Conservation (phyloP, 2,329 filamentous ascomycete species). For the Pseudomassariella vexata region DNA sequence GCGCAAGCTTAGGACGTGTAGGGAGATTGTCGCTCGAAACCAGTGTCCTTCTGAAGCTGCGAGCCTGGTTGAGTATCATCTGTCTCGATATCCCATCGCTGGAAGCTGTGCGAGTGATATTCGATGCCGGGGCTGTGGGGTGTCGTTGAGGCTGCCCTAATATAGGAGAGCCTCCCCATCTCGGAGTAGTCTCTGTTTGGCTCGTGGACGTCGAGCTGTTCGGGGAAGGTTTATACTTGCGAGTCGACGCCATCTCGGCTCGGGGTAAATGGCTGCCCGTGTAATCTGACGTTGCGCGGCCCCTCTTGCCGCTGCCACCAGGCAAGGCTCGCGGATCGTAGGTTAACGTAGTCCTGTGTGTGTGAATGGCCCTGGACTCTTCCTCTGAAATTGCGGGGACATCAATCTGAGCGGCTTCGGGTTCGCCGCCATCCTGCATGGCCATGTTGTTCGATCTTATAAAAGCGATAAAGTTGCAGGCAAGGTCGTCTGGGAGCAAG, state of each 20-base stretch:
- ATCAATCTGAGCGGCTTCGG: constrained; percentile 10
- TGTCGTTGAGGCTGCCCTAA: constrained; percentile 8
- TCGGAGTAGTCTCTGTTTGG: too few species aligned
- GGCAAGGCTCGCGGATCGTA: too few species aligned
- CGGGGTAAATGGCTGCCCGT: too few species aligned
- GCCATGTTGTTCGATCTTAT: constrained; percentile 53
- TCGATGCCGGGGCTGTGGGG: constrained; percentile 11
- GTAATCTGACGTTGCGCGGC: too few species aligned
- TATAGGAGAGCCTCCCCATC: too few species aligned
- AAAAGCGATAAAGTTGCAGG: constrained; percentile 53
- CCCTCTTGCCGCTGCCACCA: too few species aligned
- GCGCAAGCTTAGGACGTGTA: constrained; percentile 39
- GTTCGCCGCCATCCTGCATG: constrained; percentile 20
- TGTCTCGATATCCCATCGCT: constrained; percentile 29
- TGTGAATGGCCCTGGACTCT: constrained; percentile 18
- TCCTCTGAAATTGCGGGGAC: constrained; percentile 13
- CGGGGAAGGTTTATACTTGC: too few species aligned
- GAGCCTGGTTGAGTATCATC: constrained; percentile 40
- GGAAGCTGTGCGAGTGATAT: constrained; percentile 11
- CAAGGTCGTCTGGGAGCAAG: constrained; percentile 50
- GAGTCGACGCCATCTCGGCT: too few species aligned
- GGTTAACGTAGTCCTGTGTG: too few species aligned
- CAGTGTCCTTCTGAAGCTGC: constrained; percentile 33
- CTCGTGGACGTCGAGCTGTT: too few species aligned
- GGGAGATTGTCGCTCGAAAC: constrained; percentile 26